phyloP scores from a whole-genome alignment of 2,329 filamentous ascomycete species.

The Huntiella omanensis region DNA sequence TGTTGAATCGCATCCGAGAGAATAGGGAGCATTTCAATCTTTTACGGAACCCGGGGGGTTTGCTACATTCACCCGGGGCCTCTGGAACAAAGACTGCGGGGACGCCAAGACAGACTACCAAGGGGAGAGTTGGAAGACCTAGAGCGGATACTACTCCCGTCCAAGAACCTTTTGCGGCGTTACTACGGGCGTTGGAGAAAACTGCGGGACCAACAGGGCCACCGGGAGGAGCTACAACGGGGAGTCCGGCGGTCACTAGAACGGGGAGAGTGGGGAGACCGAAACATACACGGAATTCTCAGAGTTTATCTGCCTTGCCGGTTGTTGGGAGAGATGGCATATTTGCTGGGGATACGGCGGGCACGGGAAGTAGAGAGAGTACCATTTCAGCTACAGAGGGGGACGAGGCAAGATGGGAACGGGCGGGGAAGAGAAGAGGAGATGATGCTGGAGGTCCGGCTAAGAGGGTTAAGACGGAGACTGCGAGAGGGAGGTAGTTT shows the following conservation, averaged over 20 bases:
- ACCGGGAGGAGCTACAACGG: too few relatives aligned
- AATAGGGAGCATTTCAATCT: conserved; percentile 74
- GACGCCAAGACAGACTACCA: conserved; percentile 23
- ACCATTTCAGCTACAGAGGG: conserved; percentile 49
- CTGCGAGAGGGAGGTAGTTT: too few relatives aligned
- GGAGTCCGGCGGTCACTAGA: conserved; percentile 34
- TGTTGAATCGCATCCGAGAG: conserved; percentile 70
- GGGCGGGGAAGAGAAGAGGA: not conserved
- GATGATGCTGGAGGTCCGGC: not conserved
- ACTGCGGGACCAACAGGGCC: conserved; percentile 45
- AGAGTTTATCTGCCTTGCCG: conserved; percentile 71
- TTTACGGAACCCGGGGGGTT: conserved; percentile 56
- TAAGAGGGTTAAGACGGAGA: conserved; percentile 1
- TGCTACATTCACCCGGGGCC: conserved; percentile 41
- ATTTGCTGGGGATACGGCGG: too few relatives aligned
- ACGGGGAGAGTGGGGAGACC: conserved; percentile 20
- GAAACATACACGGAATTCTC: conserved; percentile 55
- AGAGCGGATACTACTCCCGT: conserved; percentile 16
- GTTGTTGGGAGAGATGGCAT: too few relatives aligned
- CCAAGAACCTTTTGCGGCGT: conserved; percentile 53
- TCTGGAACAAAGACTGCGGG: not conserved
- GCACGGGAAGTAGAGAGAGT: conserved; percentile 50
- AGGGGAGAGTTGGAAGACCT: conserved; percentile 14
- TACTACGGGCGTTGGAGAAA: conserved; percentile 58
- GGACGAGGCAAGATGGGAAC: conserved; percentile 17